Base-by-base conservation (phyloP, 208 protist genomes). In the Tritrichomonas foetus region DNA sequence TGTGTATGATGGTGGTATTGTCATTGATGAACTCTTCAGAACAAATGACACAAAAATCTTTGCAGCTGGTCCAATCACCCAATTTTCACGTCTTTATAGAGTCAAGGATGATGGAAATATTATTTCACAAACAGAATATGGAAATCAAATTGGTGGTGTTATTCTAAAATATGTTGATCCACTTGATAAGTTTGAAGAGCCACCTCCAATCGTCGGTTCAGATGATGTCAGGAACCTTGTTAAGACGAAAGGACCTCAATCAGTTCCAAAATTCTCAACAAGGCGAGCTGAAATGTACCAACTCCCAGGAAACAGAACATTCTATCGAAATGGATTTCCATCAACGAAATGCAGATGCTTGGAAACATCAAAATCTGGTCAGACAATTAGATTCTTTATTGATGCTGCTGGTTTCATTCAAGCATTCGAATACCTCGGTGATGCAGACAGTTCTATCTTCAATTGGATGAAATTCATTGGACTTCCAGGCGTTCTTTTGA, bases 91-190 rank as follows among this genome's bases (percentile, higher is more conserved):
- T 33, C 47, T 47, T 39, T 89, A 89, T 47, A 25, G 78, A 57
- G 78, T 47, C 9, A 89, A 89, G 57, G 47, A 89, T 57, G 78
- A 89, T 39, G 78, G 47, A 3, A 33, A 25, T 57, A 36, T 89
- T 1, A 89, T 89, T 3, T 89, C 78, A 22, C 78, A 89, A 50
- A 89, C 78, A n/a, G 78, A 89, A 89, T 89, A 89, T n/a, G 78
- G 78, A 20, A 53, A 49, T 3, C 47, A 89, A 30, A 89, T 89
- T 39, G 78, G 78, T 39, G 47, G 16, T 61, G 47, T 89, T 39
- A 89, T 89, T 39, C 41, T 89, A 27, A 89, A n/a, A 57, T 57
- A 44, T n/a, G 78, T 89, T 57, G 78, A 89, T 57, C 78, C 78
- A 89, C 25, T 47, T 36, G 47, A 57, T 39, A 49, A 89, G 9